Base-by-base conservation (phyloP, 2,329 filamentous ascomycete genomes). In the Talaromyces islandicus region DNA sequence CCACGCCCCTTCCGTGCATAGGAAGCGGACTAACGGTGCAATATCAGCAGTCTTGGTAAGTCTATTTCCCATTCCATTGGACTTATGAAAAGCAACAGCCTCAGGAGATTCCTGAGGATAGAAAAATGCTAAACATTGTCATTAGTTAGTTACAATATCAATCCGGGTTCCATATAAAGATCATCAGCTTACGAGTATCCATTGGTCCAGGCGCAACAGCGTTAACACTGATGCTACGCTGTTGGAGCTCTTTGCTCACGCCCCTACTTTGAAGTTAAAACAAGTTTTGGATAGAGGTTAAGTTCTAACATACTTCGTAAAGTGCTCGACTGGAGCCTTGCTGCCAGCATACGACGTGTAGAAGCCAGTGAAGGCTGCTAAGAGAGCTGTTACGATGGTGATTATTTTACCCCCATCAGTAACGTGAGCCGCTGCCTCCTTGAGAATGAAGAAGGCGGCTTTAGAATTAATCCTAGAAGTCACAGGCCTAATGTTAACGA, bases 311-410 rank as follows among this genome's bases (percentile, higher is more conserved):
- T 77, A 68, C 73, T 83, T 78, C 2, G 79, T 81, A 73, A 86
- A 80, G 69, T 85, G 81, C 69, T 87, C 83, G 41, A 87, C 78
- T 3, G 84, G 81, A 38, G 83, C 83, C 66, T 87, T 87, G 56
- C 81, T 76, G 12, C 77, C 78, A 32, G 77, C 77, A 56, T 81
- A 80, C 0, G 74, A 76, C 0, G 77, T 80, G 62, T 80, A 80
- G 63, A 69, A 71, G 41, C 76, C 74, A 0, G 76, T 80, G 59
- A 79, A 80, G 19, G 77, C 78, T 11, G 73, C 77, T 4, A 80
- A 71, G 52, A 80, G 70, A 1, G 76, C 73, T 3, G 78, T 80
- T 30, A 79, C 75, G 52, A 78, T 76, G 50, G 74, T 78, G 68
- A 80, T 77, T 61, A 80, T 73, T 69, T 78, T 80, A 59, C 78